Percentiles rank a stretch among this genome's conserved stretches.
phyloP scores from a whole-genome alignment of 768 basidiomycete genomes.

The Pulveroboletus frians region DNA sequence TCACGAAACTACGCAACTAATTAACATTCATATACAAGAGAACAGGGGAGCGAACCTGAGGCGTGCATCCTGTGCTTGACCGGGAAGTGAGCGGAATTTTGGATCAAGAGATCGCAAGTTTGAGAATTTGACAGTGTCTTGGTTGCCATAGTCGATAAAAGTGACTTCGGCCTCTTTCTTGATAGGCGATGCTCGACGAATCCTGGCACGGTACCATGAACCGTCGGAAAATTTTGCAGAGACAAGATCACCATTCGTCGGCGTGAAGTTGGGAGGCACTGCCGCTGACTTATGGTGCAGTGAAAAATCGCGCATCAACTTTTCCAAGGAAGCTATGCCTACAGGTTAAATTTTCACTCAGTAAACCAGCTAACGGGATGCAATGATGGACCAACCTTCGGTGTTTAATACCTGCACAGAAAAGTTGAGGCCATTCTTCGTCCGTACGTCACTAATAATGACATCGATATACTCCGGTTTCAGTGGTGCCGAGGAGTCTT shows the following conservation, averaged over 20 bases:
- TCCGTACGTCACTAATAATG: slow-evolving; percentile 83
- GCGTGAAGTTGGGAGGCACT: slow-evolving; percentile 64
- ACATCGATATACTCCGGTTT: slow-evolving; percentile 89
- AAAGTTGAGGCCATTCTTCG: slow-evolving; percentile 71
- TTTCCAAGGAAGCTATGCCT: slow-evolving; percentile 91
- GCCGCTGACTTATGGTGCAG: slow-evolving; percentile 70
- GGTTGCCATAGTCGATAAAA: slow-evolving; percentile 95
- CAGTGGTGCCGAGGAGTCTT: slow-evolving; percentile 47
- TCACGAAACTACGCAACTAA: slow-evolving; percentile 63
- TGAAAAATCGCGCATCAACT: slow-evolving; percentile 92
- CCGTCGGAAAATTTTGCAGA: slow-evolving; percentile 94
- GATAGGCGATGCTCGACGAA: slow-evolving; percentile 76
- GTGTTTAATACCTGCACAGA: slow-evolving; percentile 92
- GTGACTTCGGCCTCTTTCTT: slow-evolving; percentile 94
- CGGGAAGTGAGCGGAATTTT: slow-evolving; percentile 84
- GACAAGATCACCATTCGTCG: slow-evolving; percentile 83
- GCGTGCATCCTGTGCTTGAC: slow-evolving; percentile 93
- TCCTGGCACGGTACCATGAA: slow-evolving; percentile 93
- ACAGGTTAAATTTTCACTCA: slow-evolving; percentile 1
- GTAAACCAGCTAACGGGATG: background rate
- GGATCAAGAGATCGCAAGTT: slow-evolving; percentile 84
- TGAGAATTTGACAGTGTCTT: slow-evolving; percentile 80
- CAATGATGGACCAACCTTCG: slow-evolving; percentile 54
- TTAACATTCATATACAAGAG: background rate
- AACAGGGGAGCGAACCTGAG: slow-evolving; percentile 52